Base-by-base conservation (phyloP, 2,329 filamentous ascomycete genomes). In the Penicillium sp. region DNA sequence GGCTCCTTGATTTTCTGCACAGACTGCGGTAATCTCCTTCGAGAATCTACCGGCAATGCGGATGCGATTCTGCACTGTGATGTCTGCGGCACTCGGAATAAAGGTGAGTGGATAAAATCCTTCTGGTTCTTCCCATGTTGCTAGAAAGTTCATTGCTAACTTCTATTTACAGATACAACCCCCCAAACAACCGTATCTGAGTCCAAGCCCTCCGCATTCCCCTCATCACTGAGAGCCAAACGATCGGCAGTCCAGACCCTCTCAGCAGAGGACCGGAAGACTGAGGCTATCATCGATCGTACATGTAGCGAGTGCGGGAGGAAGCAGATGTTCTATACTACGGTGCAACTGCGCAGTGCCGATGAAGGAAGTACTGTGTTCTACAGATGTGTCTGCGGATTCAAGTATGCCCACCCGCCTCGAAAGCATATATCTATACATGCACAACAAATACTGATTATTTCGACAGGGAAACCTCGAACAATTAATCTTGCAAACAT, bases 351-450 rank as follows among this genome's bases (percentile, higher is more conserved):
- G 67, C 88, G 93, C 66, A 87, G 92, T 79, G 94, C 93, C 53
- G 94, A 99, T 73, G 93, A 97, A 84, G 94, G 94, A 59, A 90
- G 88, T 62, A 97, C 93, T 0, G 85, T 96, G 53, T 95, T 97
- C 69, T 96, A 91, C 76, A 88, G 82, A 58, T 97, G 92, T 76
- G 86, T 92, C 56, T 97, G 92, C 72, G 90, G 90, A 57, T 80
- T 90, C 76, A 92, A 89, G 88, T 92, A 83, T 66, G 86, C 57
- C 35, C 46, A 45, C 32, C 43, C n/a, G 26, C 37, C n/a, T 13
- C 20, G 13, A 37, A 38, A 47, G 37, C 53, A 20, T 16, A 20
- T n/a, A 43, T 29, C 16, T 11, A 37, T 48, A 37, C 42, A 46
- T 39, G 18, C 40, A 42, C 37, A 31, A 24, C n/a, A 42, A 10